These are phyloP conservation scores for Colletotrichum spinosum DNA, from an alignment of 2,329 filamentous ascomycete species.

Conservation along the genomic window DNA sequence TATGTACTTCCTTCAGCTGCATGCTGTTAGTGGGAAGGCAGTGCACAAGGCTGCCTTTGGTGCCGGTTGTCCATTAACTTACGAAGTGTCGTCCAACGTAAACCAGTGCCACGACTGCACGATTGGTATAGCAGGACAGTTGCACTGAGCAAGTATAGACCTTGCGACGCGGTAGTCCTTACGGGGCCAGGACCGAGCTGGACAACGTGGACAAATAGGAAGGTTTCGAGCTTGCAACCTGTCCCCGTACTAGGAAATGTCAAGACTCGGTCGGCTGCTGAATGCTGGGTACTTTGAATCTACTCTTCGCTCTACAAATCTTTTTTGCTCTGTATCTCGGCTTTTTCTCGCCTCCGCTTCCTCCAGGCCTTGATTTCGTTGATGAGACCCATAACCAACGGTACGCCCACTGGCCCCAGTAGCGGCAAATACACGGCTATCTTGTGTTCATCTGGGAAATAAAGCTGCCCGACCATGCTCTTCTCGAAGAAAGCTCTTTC, in stretches of 20 bases:
- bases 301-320: constrained; percentile 42
- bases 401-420: constrained; percentile 90
- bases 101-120: too few species aligned
- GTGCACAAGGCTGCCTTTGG: too few species aligned
- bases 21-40: too few species aligned
- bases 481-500: constrained; percentile 98
- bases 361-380: constrained; percentile 81
- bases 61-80: too few species aligned
- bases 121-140: too few species aligned
- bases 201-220: too few species aligned
- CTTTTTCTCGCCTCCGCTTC: constrained; percentile 58
- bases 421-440: constrained; percentile 95
- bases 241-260: background rate
- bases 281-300: background rate
- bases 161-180: too few species aligned
- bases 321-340: constrained; percentile 49
- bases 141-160: too few species aligned
- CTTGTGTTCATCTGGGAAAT: constrained; percentile 99
- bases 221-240: too few species aligned
- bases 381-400: constrained; percentile 83
- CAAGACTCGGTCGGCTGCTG: background rate
- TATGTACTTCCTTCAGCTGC: too few species aligned
- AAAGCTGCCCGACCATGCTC: constrained; percentile 98
- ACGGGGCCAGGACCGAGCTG: too few species aligned
- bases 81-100: too few species aligned